Evolutionary conservation across 2,329 filamentous ascomycete species (phyloP), one percentile per base, ranked within the genome.

Genomic region (Arthrobotrys megalospora): DNA sequence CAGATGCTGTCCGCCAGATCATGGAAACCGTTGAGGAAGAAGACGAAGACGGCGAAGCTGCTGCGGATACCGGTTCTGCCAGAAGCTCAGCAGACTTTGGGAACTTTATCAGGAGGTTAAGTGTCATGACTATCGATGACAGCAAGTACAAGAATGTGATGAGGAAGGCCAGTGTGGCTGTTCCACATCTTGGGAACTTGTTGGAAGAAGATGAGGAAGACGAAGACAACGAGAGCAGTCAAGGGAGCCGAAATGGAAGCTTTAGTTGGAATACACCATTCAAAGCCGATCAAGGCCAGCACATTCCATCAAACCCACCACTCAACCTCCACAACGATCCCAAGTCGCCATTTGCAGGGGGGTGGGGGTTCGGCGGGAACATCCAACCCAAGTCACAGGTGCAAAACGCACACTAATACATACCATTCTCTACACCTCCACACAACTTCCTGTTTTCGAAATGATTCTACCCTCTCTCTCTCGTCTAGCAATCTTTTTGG

Each of bases 11-110:
- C 14, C 58, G 66, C 7, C 48, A 77, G 12, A 72, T 77, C 19
- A 77, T 77, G 73, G 73, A 77, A 38, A 77, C 73, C 4, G 73
- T 77, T 21, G 73, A 70, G 14, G 73, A 77, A 62, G 73, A 72
- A 47, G 60, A 71, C 14, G 73, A 77, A 28, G 66, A 67, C 10
- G 60, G 53, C 11, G 72, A 76, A 50, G 21, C 10, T 14, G 47
- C 47, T 7, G 38, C 66, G 2, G 67, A 71, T 21, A 21, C 62
- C 3, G 58, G 62, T 10, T 70, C 67, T 10, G 34, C 21, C 6
- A 50, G 66, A 55, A 77, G 73, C 52, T 77, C 73, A n/a, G 50
- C 12, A 7, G 73, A 77, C 34, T 77, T 77, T 47, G 66, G 66
- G 16, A 32, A 58, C 16, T 77, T 77, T 50, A 77, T 77, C 34